These are phyloP conservation scores for Oldenlandia corymbosa DNA, from an alignment of 257 asterid genomes.

Conservation along the genomic window DNA sequence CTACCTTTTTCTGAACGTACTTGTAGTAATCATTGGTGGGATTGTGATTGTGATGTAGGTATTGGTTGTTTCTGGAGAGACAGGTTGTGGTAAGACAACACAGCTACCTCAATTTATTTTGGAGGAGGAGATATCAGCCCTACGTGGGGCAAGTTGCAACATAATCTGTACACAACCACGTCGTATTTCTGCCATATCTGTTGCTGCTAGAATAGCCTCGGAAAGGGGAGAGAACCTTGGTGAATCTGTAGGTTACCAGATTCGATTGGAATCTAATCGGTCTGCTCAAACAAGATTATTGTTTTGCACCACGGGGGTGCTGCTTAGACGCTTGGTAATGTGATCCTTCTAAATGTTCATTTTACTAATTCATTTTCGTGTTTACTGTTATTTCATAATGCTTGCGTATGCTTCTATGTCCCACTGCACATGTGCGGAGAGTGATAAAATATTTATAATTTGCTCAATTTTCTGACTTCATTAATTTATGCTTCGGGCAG, in stretches of 20 bases:
- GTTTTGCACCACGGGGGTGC: slow-evolving; percentile 95
- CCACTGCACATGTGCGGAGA: neutral
- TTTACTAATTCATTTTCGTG: neutral
- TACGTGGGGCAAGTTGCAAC: slow-evolving; percentile 72
- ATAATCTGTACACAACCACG: slow-evolving; percentile 98
- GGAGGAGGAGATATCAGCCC: slow-evolving; percentile 82
- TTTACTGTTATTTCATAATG: neutral
- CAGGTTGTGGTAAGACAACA: slow-evolving; percentile 98
- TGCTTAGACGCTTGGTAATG: slow-evolving; percentile 81
- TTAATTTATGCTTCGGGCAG: neutral
- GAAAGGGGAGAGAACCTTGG: slow-evolving; percentile 97
- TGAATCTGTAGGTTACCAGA: slow-evolving; percentile 89
- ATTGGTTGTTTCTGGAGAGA: slow-evolving; percentile 95
- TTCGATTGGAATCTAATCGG: slow-evolving; percentile 80
- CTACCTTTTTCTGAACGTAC: neutral
- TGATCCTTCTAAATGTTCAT: neutral
- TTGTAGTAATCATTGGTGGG: neutral
- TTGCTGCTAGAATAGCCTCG: slow-evolving; percentile 79
- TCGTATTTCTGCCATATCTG: slow-evolving; percentile 95
- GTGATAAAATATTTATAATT: neutral
- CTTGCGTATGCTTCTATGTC: neutral
- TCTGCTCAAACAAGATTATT: slow-evolving; percentile 80
- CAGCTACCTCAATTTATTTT: slow-evolving; percentile 97
- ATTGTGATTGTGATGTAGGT: slow-evolving; percentile 43
- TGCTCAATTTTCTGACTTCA: neutral